These are phyloP conservation scores for Symbiotaphrina buchneri DNA, from an alignment of 495 filamentous ascomycete species.

Conservation along the genomic window DNA sequence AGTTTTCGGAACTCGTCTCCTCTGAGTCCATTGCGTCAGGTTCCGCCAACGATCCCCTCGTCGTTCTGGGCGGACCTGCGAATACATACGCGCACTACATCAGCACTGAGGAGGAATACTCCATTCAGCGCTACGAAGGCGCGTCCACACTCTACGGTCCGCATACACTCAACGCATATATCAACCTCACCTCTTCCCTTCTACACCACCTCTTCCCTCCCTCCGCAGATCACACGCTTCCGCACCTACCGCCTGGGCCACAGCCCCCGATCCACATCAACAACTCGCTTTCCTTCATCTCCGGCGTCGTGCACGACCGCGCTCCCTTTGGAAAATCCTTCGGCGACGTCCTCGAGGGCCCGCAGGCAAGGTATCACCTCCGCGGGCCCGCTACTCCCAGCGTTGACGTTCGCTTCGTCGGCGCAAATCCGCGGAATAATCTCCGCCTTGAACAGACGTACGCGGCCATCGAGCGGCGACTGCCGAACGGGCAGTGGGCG, in stretches of 20 bases:
- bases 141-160: constrained; percentile 88
- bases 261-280: constrained; percentile 70
- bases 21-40: constrained; percentile 10
- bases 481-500: constrained; percentile 30
- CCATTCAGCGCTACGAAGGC: constrained; percentile 81
- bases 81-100: constrained; percentile 97
- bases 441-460: constrained; percentile 59
- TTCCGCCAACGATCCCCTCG: constrained; percentile 26
- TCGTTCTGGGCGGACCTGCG: constrained; percentile 80
- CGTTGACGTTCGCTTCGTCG: constrained; percentile 52
- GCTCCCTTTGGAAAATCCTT: constrained; percentile 47
- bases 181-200: constrained; percentile 57
- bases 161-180: constrained; percentile 76
- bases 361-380: too few species aligned
- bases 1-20: constrained; percentile 3
- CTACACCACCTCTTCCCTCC: constrained; percentile 42
- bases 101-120: constrained; percentile 78
- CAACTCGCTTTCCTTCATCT: constrained; percentile 58
- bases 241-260: constrained; percentile 26
- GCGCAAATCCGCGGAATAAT: constrained; percentile 79
- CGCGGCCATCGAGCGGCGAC: constrained; percentile 49
- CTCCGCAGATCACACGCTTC: constrained; percentile 19
- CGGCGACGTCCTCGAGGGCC: constrained; percentile 47
- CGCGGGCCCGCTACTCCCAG: too few species aligned
- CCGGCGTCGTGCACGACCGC: constrained; percentile 55